These are phyloP conservation scores for Seiridium cupressi DNA, from an alignment of 2,329 filamentous ascomycete species.

Conservation along the genomic window DNA sequence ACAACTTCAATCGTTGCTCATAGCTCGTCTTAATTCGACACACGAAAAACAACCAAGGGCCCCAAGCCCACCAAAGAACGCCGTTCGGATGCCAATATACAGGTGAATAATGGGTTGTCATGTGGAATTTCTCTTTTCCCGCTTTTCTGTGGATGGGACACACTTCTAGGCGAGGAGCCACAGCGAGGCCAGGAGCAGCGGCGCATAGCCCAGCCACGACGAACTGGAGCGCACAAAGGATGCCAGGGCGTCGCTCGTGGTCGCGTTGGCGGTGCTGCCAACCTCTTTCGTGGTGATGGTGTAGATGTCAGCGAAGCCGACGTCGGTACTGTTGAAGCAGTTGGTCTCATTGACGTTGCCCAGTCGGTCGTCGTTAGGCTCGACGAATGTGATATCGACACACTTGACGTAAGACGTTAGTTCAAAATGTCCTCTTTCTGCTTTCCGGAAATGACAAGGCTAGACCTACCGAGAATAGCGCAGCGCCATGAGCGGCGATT, in stretches of 20 bases:
- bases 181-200: constrained; percentile 35
- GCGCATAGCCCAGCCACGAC: constrained; percentile 38
- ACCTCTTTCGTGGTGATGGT: constrained; percentile 54
- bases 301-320: constrained; percentile 77
- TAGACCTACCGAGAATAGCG: constrained; percentile 63
- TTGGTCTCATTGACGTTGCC: constrained; percentile 74
- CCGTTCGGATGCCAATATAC: constrained; percentile 8
- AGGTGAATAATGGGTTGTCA: neutral
- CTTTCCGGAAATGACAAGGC: neutral
- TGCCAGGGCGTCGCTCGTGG: constrained; percentile 25
- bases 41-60: neutral
- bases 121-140: constrained; percentile 2
- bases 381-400: constrained; percentile 89
- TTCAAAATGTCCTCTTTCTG: neutral
- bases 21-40: neutral
- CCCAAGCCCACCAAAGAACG: neutral
- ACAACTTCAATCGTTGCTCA: neutral
- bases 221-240: constrained; percentile 19
- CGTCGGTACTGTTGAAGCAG: constrained; percentile 82
- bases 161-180: constrained; percentile 35
- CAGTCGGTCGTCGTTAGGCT: constrained; percentile 67
- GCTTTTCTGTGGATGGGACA: neutral
- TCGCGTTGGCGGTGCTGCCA: constrained; percentile 31
- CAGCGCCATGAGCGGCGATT: constrained; percentile 67
- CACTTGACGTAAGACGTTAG: constrained; percentile 58